Evolutionary conservation across 176 grass and related monocot species (phyloP).

Genomic region (Raddia guianensis): DNA sequence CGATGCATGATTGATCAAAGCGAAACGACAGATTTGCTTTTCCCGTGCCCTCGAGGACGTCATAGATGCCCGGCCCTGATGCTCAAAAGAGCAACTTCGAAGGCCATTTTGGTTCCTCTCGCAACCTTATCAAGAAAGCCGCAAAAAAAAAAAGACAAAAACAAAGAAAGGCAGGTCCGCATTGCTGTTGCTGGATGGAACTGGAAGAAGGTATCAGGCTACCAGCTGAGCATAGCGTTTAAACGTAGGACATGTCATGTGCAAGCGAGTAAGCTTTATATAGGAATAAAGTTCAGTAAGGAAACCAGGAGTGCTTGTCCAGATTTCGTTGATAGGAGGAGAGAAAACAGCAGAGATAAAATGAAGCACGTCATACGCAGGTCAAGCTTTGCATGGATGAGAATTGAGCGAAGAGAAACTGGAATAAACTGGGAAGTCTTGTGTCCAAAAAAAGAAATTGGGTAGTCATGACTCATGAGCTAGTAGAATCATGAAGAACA

Average conservation of each 20-base stretch:
- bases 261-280: background rate
- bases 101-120: background rate
- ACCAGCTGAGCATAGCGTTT: background rate
- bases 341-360: background rate
- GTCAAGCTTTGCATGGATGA: background rate
- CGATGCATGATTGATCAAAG: constrained; percentile 31
- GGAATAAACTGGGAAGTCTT: no score
- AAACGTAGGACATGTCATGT: background rate
- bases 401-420: background rate
- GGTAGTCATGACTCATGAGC: no score
- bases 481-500: no score
- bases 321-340: background rate
- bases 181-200: background rate
- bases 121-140: constrained; percentile 10
- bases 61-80: background rate
- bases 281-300: no score
- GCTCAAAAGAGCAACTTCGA: constrained; percentile 22
- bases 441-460: no score
- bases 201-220: background rate
- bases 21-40: constrained; percentile 8
- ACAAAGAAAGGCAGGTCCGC: background rate
- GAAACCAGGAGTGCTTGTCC: no score
- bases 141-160: background rate
- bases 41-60: background rate
- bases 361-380: background rate